Percentiles rank a stretch among this genome's conserved stretches.
phyloP scores from a whole-genome alignment of 2,329 filamentous ascomycete species.

The Aspergillus versicolor region DNA sequence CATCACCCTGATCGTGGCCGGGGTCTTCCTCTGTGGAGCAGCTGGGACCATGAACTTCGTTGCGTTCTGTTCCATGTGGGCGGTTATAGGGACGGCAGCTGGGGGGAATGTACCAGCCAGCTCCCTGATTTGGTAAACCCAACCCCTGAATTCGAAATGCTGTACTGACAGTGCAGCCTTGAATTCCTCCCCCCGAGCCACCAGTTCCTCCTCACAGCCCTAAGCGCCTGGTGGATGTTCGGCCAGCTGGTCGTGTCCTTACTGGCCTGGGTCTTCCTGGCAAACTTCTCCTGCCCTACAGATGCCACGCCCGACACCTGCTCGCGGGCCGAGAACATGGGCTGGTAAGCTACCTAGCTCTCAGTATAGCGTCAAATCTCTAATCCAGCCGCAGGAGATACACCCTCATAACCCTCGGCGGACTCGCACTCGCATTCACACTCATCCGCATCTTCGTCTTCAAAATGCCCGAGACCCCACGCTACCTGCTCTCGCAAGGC shows the following conservation, averaged over 20 bases:
- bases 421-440: conserved; percentile 24
- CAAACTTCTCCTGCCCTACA: conserved; percentile 29
- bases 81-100: conserved; percentile 27
- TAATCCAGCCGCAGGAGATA: conserved; percentile 20
- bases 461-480: conserved; percentile 30
- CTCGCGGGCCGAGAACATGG: conserved; percentile 25
- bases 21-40: conserved; percentile 28
- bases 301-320: conserved; percentile 25
- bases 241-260: conserved; percentile 42
- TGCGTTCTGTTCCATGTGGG: conserved; percentile 29
- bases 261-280: conserved; percentile 30
- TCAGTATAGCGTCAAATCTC: background rate
- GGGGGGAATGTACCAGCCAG: conserved; percentile 30
- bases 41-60: conserved; percentile 27
- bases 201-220: conserved; percentile 31
- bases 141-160: background rate
- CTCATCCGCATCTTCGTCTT: conserved; percentile 29
- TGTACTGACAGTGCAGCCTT: conserved; percentile 1
- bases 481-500: conserved; percentile 30
- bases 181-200: conserved; percentile 30
- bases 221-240: conserved; percentile 52
- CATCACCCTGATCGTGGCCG: conserved; percentile 44
- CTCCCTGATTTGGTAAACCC: conserved; percentile 25
- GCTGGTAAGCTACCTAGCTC: conserved; percentile 25
- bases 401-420: conserved; percentile 27